Base-by-base conservation (phyloP, 495 filamentous ascomycete species). In the Hyaloscypha variabilis region DNA sequence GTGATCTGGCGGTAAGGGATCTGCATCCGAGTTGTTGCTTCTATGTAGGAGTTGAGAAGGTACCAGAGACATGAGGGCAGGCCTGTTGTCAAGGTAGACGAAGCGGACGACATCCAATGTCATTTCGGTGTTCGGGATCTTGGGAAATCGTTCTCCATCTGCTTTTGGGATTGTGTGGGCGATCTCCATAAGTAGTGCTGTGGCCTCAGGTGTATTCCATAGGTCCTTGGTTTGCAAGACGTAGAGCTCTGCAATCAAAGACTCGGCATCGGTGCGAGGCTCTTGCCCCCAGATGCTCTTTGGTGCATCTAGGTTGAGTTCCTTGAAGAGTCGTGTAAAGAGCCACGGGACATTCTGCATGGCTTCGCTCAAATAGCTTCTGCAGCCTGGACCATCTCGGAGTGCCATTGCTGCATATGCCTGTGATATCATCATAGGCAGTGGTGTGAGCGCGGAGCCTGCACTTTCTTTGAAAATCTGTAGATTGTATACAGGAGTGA, bases 301-400 rank as follows among this genome's bases (percentile, higher is more conserved):
- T 0, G 95, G 92, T 6, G 87, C 83, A 61, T 90, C 85, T 34
- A 97, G 77, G 66, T 88, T 84, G 24, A 97, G 78, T 34, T 91
- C 89, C 64, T 88, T 85, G 63, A 92, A 96, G 8, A 99, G 79
- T 26, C 88, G 79, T 53, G 81, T 82, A 63, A 90, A 92, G 2
- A 96, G 78, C 92, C 92, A 99, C 1, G 95, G 94, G 49, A 90
- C 87, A 25, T 81, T 76, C 29, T 86, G 76, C 73, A 98, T 91
- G 54, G 91, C 86, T 11, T 79, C 77, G 4, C 77, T 73, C 30
- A 97, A 81, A 21, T 86, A 77, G 59, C 82, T 78, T 60, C 88
- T 84, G 60, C 90, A 91, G 24, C 83, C 81, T 25, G 81, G 79
- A n/a, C 77, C 78, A 34, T 93, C 86, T 49, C 86, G 82, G 24